Evolutionary conservation across 768 basidiomycete genomes (phyloP).

Genomic region (Amanita thiersii): DNA sequence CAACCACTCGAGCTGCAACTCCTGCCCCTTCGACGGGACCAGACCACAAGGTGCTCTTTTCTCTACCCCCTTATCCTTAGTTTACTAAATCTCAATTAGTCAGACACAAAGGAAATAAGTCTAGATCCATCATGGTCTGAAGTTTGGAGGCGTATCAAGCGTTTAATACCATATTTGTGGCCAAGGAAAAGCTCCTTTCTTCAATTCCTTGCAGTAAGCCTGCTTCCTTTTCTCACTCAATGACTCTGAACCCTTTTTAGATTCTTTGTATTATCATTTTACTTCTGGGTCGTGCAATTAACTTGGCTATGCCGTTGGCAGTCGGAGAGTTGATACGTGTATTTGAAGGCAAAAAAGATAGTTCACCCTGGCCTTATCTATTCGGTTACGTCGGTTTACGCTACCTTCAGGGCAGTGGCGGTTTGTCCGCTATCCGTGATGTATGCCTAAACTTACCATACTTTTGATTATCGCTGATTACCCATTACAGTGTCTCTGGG

Average conservation of each 20-base stretch:
- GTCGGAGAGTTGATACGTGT: slow-evolving; percentile 57
- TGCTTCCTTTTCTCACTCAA: slow-evolving; percentile 1
- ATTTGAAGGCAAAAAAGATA: slow-evolving; percentile 37
- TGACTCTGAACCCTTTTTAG: slow-evolving; percentile 24
- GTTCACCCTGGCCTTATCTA: slow-evolving; percentile 63
- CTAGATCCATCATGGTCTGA: slow-evolving; percentile 68
- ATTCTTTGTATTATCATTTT: slow-evolving; percentile 63
- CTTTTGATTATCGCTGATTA: not conserved
- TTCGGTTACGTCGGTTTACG: slow-evolving; percentile 60
- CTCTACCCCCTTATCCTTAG: not conserved
- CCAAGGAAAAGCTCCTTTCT: slow-evolving; percentile 58
- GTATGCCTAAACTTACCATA: slow-evolving; percentile 19
- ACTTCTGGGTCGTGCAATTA: slow-evolving; percentile 68
- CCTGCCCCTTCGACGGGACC: slow-evolving; percentile 33
- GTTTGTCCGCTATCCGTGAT: slow-evolving; percentile 61
- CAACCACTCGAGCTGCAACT: slow-evolving; percentile 45
- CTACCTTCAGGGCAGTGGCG: slow-evolving; percentile 71
- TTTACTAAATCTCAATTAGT: slow-evolving; percentile 16
- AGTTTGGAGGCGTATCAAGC: slow-evolving; percentile 53
- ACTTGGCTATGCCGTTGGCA: slow-evolving; percentile 59
- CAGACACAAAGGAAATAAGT: slow-evolving; percentile 39
- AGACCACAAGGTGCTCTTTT: slow-evolving; percentile 27
- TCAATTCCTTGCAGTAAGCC: slow-evolving; percentile 59
- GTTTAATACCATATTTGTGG: slow-evolving; percentile 79
- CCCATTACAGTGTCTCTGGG: slow-evolving; percentile 55